Base-by-base conservation (phyloP, 129 eudicot species). In the Lactuca saligna region DNA sequence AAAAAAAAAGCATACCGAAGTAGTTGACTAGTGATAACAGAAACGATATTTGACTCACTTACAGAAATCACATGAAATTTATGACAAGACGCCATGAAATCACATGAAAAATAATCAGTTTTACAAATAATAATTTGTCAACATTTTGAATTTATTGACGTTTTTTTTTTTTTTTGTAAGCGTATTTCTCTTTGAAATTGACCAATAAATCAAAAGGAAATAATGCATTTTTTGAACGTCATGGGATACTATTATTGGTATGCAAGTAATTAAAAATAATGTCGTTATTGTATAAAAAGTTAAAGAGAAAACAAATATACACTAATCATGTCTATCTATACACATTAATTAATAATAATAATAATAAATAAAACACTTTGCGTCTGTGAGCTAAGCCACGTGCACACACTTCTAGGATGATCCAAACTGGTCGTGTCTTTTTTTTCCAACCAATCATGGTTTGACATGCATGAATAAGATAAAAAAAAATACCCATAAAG, bases 401-500 rank as follows among this genome's bases (percentile, higher is more conserved):
- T 75, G 69, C 80, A 50, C 69, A 60, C 9, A 2, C 5, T 75
- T 75, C 75, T 68, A 75, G 80, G 80, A 68, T 4, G 69, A 69
- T 75, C 80, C 63, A 75, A 51, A 68, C 20, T 6, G 57, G 64
- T 69, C 37, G 44, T n/a, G 63, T 66, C 58, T 46, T 15, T 49
- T 25, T 4, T 1, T 12, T 33, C 0, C 0, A 10, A 6, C 80
- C 49, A 75, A 68, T 60, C 58, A 38, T 6, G 13, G 10, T 32
- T 32, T 31, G 69, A 69, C 75, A 75, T 63, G 64, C 68, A 10
- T 9, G 10, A 50, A 10, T 9, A 65, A 6, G 62, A 39, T 68
- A 49, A 59, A 37, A 67, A 67, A 75, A 62, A 35, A 8, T 32
- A 75, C 79, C 61, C 42, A 48, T 67, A 60, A 68, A 75, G 74